Evolutionary conservation across 192 early-diverging fungal genomes (phyloP), one percentile per base, ranked within the genome.

Genomic region (Chytriomyces sp.): DNA sequence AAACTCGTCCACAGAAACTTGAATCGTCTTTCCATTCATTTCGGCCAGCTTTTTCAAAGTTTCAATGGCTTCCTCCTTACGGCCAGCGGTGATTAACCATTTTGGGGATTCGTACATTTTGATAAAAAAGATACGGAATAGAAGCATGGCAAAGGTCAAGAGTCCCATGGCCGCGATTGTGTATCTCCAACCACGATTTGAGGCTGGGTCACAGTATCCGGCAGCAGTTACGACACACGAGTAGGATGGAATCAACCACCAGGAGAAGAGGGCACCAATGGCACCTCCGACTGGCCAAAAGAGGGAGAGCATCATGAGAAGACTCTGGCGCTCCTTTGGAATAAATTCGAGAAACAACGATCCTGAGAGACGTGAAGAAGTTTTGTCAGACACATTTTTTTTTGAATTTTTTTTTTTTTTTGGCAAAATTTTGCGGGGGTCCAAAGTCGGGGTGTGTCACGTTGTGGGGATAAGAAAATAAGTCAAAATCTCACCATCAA

Each of bases 281-380:
- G 94, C 90, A 16, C 92, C 91, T 1, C 93, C 94, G 62, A 92
- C 83, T 0, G 94, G 93, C 65, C 93, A 96, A 60, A 96, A 95
- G 13, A 93, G 85, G 6, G 93, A 94, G 67, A 96, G 86, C 50
- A 95, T 85, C 3, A 92, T 96, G 77, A 96, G 83, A 59, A 94
- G 81, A 66, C 92, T 89, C 70, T 94, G 94, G 61, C 92, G 86
- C 66, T 90, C 88, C 65, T 88, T 86, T 43, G 94, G 94, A 43
- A 93, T 84, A 67, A 94, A 95, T 83, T 96, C 94, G 5, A 96
- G 87, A 64, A 94, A 96, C 20, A 96, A 79, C 43, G 94, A 90
- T 10, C 35, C 35, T 35, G 35, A 35, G n/a, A 35, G 35, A 35
- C 35, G 35, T 35, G n/a, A n/a, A n/a, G n/a, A 35, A 35, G 35